Evolutionary conservation across 805 yeast species (phyloP), one percentile per base, ranked within the genome.

Genomic region (Nakazawaea anatomiae): DNA sequence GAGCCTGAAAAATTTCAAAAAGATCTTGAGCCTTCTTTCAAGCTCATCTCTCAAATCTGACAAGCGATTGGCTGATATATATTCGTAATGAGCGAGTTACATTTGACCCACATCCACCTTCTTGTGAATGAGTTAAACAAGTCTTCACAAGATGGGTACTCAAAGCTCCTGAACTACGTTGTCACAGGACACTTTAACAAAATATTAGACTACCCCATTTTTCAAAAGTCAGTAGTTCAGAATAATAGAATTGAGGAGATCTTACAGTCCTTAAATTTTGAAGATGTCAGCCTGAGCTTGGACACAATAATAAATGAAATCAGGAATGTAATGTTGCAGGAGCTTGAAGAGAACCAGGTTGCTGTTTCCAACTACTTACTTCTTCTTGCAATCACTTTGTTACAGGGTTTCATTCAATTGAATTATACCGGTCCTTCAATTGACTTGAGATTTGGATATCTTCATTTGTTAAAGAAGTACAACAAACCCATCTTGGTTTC

Each of bases 401-500:
- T 89, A 29, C 90, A 89, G 61, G 62, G 78, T 1, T 91, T 86
- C 61, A 69, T 87, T 12, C 95, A 89, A 63, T 66, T 77, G 47
- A 91, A 91, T 64, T 88, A 76, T 65, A 88, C 96, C 0, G 97
- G 97, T 7, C 97, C 97, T 5, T 74, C 77, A 29, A 59, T 80
- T 2, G 74, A 75, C 4, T 57, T 70, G 27, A 66, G 64, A 4
- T 66, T 28, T 12, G 47, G 44, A 8, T 6, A 6, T 14, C 42
- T 27, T 41, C 42, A 7, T 10, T 46, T 27, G 40, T 43, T 28
- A 47, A 35, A 44, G 46, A 51, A 41, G 4, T 41, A 35, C 41
- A 32, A 48, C 6, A 25, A 38, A 4, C 35, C 47, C 3, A 67
- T 77, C 36, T 58, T 79, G 11, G 64, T 61, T 34, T 61, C 73